Evolutionary conservation across 139 green algal genomes (phyloP).

Genomic region (Chlamydomonas incerta): DNA sequence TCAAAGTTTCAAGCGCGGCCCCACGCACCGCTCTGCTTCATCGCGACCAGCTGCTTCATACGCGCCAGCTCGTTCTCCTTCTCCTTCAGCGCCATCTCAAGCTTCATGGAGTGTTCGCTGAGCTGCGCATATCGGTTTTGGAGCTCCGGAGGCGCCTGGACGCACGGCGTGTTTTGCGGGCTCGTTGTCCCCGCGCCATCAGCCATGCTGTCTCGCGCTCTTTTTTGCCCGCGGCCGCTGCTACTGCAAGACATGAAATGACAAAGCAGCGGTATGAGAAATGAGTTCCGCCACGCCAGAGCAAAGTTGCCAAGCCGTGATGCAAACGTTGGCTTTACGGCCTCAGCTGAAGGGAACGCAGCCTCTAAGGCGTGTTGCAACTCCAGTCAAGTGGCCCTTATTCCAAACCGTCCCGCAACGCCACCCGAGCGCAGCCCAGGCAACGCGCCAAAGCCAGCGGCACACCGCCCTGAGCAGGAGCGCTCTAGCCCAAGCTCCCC

Average conservation of each 20-base stretch:
- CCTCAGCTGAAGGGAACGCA: no score
- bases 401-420: no score
- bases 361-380: no score
- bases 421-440: no score
- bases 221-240: slow-evolving; percentile 22
- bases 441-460: no score
- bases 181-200: background rate
- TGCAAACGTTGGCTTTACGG: background rate
- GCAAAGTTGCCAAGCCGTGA: background rate
- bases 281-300: no score
- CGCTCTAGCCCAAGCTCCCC: no score
- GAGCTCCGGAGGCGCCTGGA: slow-evolving; percentile 16
- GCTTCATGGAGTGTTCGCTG: slow-evolving; percentile 2
- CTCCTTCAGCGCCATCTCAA: slow-evolving; percentile 35
- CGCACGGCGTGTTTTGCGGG: background rate
- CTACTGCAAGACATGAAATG: background rate
- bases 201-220: slow-evolving; percentile 10
- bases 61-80: slow-evolving; percentile 24
- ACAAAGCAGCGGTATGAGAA: no score
- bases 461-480: no score
- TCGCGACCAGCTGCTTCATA: slow-evolving; percentile 3
- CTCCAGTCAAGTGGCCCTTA: no score
- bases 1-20: background rate
- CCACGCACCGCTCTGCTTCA: background rate
- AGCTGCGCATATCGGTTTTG: slow-evolving; percentile 14